Evolutionary conservation across 2,329 filamentous ascomycete species (phyloP).

Genomic region (Atkinsonella hypoxylon): DNA sequence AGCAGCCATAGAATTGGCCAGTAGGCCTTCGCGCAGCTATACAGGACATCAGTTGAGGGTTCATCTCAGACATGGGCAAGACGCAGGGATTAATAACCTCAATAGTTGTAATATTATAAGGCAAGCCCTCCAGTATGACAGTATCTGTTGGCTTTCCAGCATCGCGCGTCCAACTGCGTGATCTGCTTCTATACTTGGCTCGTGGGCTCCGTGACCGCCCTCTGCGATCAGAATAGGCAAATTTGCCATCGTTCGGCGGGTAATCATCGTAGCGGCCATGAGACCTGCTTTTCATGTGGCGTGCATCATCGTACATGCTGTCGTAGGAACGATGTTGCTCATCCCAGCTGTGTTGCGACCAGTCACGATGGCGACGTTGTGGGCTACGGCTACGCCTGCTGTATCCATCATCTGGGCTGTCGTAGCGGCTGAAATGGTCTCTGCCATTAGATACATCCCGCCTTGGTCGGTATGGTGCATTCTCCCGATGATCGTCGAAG

Average conservation of each 20-base stretch:
- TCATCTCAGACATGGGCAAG: background rate
- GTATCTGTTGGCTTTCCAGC: slow-evolving; percentile 35
- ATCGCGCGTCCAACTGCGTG: slow-evolving; percentile 23
- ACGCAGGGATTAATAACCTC: slow-evolving; percentile 26
- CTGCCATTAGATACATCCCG: slow-evolving; percentile 15
- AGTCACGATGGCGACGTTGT: slow-evolving; percentile 8
- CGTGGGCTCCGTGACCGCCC: slow-evolving; percentile 17
- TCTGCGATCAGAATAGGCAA: slow-evolving; percentile 1
- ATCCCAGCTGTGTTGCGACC: slow-evolving; percentile 17
- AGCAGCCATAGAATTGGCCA: slow-evolving; percentile 21
- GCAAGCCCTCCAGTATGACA: slow-evolving; percentile 43
- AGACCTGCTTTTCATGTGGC: slow-evolving; percentile 12
- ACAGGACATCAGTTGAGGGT: background rate
- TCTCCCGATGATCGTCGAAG: slow-evolving; percentile 22
- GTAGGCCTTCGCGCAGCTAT: slow-evolving; percentile 25
- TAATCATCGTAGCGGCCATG: slow-evolving; percentile 13
- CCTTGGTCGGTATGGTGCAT: slow-evolving; percentile 14
- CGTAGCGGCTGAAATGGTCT: slow-evolving; percentile 14
- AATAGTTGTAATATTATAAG: slow-evolving; percentile 34
- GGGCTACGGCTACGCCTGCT: slow-evolving; percentile 11
- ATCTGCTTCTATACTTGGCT: slow-evolving; percentile 19
- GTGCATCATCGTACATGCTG: slow-evolving; percentile 27
- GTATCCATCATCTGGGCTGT: slow-evolving; percentile 18
- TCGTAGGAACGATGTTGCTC: slow-evolving; percentile 19
- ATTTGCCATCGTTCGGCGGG: slow-evolving; percentile 8